A percentile compares a stretch with the other conserved stretches of the same genome.
Evolutionary conservation across 495 filamentous ascomycete species (phyloP).

Genomic region (Copromyces sp.): DNA sequence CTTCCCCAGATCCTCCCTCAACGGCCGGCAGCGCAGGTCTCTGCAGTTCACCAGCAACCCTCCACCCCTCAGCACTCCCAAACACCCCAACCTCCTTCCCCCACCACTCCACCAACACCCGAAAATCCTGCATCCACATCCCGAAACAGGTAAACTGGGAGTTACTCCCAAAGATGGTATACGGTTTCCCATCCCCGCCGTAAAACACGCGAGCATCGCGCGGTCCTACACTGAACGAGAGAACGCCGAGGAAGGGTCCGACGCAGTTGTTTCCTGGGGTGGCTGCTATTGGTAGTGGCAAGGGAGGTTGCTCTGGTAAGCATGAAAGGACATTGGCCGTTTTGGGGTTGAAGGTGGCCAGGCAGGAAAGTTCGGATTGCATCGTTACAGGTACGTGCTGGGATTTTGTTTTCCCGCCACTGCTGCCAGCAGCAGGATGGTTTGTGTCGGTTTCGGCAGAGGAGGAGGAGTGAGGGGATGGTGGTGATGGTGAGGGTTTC

Average conservation of each 20-base stretch:
- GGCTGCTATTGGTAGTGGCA: constrained; percentile 31
- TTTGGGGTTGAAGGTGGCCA: constrained; percentile 20
- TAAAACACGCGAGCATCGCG: constrained; percentile 46
- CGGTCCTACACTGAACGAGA: constrained; percentile 32
- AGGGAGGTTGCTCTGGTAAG: constrained; percentile 8
- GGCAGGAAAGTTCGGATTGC: constrained; percentile 33
- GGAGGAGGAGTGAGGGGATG: neutral
- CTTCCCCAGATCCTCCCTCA: neutral
- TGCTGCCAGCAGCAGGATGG: neutral
- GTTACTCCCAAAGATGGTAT: constrained; percentile 40
- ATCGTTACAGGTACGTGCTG: neutral
- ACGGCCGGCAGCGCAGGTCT: constrained; percentile 21
- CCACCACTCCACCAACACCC: constrained; percentile 34
- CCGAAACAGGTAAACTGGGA: constrained; percentile 41
- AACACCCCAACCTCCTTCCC: neutral
- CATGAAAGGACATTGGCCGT: neutral
- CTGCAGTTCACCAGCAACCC: constrained; percentile 33
- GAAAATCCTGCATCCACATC: constrained; percentile 41
- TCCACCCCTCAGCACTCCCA: constrained; percentile 18
- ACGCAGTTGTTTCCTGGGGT: constrained; percentile 32
- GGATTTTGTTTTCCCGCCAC: neutral
- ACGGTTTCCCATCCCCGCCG: constrained; percentile 32
- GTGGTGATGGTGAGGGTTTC: neutral
- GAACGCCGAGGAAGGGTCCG: constrained; percentile 21
- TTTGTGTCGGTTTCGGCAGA: neutral